Conservation (phyloP, 1,284 basidiomycete species). For the Rhodotorula sp. region DNA sequence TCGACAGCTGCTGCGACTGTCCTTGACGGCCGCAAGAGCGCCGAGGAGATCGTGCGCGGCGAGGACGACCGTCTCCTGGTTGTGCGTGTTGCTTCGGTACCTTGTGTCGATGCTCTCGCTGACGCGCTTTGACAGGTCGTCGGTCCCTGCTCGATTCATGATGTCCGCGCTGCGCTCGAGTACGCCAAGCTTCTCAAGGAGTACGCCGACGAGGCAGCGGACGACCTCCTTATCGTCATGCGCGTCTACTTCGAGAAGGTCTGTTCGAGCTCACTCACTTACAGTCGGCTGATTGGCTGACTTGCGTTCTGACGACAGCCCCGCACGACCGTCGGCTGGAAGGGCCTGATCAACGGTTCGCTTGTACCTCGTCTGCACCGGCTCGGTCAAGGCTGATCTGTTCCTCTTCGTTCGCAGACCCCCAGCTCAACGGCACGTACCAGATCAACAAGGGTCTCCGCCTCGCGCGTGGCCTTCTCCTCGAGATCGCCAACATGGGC, state of each 20-base stretch:
- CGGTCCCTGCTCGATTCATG: slow-evolving; percentile 91
- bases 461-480: slow-evolving; percentile 81
- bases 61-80: slow-evolving; percentile 86
- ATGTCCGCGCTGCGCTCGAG: slow-evolving; percentile 76
- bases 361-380: too few relatives aligned
- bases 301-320: too few relatives aligned
- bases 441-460: slow-evolving; percentile 96
- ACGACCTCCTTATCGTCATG: slow-evolving; percentile 94
- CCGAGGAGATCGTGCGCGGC: slow-evolving; percentile 76
- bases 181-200: slow-evolving; percentile 73
- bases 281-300: too few relatives aligned
- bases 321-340: slow-evolving; percentile 96
- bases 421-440: slow-evolving; percentile 75
- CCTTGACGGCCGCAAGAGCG: slow-evolving; percentile 74
- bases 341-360: slow-evolving; percentile 87
- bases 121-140: slow-evolving; percentile 29
- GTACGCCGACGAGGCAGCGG: slow-evolving; percentile 77
- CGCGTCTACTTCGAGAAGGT: slow-evolving; percentile 89
- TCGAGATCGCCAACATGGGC: slow-evolving; percentile 64
- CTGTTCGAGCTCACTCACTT: not conserved
- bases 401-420: slow-evolving; percentile 54
- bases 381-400: not conserved
- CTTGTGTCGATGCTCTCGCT: not conserved
- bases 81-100: slow-evolving; percentile 68
- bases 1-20: slow-evolving; percentile 75